Conservation (phyloP, 106 monocot species). For the Iris macrosiphon region DNA sequence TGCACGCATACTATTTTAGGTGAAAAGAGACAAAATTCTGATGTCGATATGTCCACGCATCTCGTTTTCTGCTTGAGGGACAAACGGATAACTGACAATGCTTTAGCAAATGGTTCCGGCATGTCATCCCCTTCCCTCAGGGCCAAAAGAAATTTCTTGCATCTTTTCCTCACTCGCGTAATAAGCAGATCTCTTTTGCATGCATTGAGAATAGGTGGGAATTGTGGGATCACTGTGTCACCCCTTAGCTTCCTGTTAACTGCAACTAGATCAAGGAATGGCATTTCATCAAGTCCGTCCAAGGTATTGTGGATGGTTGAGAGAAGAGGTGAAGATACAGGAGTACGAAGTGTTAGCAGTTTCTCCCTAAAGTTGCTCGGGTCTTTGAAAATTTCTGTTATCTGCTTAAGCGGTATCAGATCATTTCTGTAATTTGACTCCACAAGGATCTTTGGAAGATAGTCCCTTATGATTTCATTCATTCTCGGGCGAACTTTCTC, state of each 20-base stretch:
- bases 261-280: constrained; percentile 37
- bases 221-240: constrained; percentile 17
- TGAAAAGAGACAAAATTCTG: constrained; percentile 54
- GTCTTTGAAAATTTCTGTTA: constrained; percentile 42
- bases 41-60: constrained; percentile 12
- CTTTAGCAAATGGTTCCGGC: constrained; percentile 58
- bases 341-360: constrained; percentile 22
- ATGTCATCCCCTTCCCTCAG: constrained; percentile 33
- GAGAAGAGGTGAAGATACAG: constrained; percentile 21
- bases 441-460: constrained; percentile 25
- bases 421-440: constrained; percentile 7
- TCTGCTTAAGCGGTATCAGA: constrained; percentile 10
- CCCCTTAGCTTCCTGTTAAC: constrained; percentile 53
- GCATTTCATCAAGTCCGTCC: constrained; percentile 35
- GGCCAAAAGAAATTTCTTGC: constrained; percentile 13
- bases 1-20: constrained; percentile 35
- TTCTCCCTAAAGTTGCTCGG: constrained; percentile 23
- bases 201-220: constrained; percentile 24
- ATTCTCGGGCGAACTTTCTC: constrained; percentile 24
- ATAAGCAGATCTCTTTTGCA: constrained; percentile 18
- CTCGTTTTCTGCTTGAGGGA: constrained; percentile 29
- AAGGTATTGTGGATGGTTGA: constrained; percentile 37
- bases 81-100: constrained; percentile 52
- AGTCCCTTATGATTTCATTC: constrained; percentile 33
- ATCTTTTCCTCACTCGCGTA: constrained; percentile 24